A percentile compares a stretch with the other conserved stretches of the same genome.
Conservation (phyloP, 495 filamentous ascomycete genomes). For the Venustampulla echinocandica region DNA sequence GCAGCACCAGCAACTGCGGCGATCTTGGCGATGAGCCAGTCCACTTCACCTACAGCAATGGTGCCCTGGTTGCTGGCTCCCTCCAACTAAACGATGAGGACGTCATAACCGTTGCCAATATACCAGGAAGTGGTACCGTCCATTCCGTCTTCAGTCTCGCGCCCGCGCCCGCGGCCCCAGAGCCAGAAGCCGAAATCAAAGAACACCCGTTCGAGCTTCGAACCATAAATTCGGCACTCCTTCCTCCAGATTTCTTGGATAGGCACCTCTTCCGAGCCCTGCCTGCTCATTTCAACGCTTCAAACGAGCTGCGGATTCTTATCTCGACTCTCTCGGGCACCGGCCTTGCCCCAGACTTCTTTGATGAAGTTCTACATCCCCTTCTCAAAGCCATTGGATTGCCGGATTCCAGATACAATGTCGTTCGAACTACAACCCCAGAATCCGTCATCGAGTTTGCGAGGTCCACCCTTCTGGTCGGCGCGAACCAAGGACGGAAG, state of each 20-base stretch:
- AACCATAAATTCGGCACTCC: conserved; percentile 7
- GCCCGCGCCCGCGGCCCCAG: conserved; percentile 16
- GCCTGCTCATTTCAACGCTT: conserved; percentile 29
- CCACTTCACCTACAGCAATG: conserved; percentile 7
- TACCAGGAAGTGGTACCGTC: background rate
- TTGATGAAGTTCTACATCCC: conserved; percentile 45
- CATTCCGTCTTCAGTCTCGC: conserved; percentile 30
- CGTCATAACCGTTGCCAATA: conserved; percentile 27
- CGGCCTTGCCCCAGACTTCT: conserved; percentile 49
- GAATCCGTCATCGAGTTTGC: conserved; percentile 56
- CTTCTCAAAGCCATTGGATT: conserved; percentile 42
- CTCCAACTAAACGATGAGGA: conserved; percentile 24
- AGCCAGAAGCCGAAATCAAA: conserved; percentile 4
- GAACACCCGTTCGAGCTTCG: conserved; percentile 25
- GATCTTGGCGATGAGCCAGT: conserved; percentile 4
- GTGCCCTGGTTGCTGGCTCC: conserved; percentile 2
- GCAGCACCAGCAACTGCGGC: conserved; percentile 5
- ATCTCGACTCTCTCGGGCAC: conserved; percentile 69
- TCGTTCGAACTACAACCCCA: conserved; percentile 50
- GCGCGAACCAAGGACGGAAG: conserved; percentile 35
- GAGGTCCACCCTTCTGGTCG: conserved; percentile 34
- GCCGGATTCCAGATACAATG: conserved; percentile 29
- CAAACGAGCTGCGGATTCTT: conserved; percentile 47
- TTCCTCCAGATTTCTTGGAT: conserved; percentile 28
- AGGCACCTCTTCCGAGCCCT: conserved; percentile 24